Conservation (phyloP, 2,329 filamentous ascomycete species). For the Talaromyces amestolkiae region DNA sequence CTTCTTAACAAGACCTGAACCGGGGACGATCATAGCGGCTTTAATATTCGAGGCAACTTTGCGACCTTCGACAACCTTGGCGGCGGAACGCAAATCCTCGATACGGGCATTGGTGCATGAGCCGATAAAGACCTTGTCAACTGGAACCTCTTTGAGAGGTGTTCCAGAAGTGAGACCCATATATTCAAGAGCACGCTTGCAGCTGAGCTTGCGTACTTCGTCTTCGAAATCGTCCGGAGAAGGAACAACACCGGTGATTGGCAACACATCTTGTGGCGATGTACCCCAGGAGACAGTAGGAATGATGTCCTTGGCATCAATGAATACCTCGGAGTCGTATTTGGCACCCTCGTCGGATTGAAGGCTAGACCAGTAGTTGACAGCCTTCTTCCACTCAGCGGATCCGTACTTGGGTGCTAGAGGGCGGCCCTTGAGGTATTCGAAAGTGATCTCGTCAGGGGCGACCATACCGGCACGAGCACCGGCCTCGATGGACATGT, state of each 20-base stretch:
- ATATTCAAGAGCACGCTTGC: constrained; percentile 82
- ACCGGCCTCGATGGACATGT: constrained; percentile 97
- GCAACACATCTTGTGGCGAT: constrained; percentile 91
- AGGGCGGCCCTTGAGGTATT: constrained; percentile 89
- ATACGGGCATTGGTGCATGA: constrained; percentile 98
- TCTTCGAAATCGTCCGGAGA: constrained; percentile 82
- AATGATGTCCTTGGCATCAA: constrained; percentile 87
- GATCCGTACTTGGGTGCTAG: constrained; percentile 82
- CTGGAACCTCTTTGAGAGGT: constrained; percentile 81
- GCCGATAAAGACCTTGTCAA: constrained; percentile 98
- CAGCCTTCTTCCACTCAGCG: constrained; percentile 83
- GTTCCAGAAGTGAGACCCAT: constrained; percentile 90
- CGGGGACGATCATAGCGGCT: constrained; percentile 93
- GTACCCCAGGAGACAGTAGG: constrained; percentile 97
- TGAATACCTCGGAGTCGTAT: constrained; percentile 84
- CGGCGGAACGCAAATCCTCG: constrained; percentile 87
- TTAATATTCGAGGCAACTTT: constrained; percentile 86
- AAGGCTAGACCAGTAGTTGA: constrained; percentile 82
- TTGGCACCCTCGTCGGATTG: constrained; percentile 83
- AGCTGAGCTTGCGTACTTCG: constrained; percentile 75
- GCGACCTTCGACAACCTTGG: constrained; percentile 79
- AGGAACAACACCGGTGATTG: constrained; percentile 87
- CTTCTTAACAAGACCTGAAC: constrained; percentile 89
- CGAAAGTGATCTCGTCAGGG: constrained; percentile 88
- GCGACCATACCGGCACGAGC: constrained; percentile 96